These are phyloP conservation scores for Dendrocalamus sinicus DNA, from an alignment of 176 grass and related monocot species.

Conservation along the genomic window DNA sequence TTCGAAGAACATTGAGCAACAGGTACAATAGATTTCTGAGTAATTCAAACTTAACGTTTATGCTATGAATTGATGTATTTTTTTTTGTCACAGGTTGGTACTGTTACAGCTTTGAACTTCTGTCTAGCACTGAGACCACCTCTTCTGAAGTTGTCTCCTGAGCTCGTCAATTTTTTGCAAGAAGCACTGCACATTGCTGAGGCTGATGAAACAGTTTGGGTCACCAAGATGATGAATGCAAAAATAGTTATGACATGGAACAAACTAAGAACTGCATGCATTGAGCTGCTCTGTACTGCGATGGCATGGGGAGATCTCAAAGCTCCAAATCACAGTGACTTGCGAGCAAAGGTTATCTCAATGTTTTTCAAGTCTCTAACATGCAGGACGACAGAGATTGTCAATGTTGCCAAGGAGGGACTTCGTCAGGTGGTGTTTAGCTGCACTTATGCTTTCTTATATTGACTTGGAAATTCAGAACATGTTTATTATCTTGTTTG, in stretches of 20 bases:
- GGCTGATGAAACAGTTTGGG: slow-evolving; percentile 98
- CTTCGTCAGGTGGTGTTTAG: slow-evolving; percentile 80
- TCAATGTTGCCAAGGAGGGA: slow-evolving; percentile 96
- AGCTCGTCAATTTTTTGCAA: slow-evolving; percentile 96
- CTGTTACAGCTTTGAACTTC: slow-evolving; percentile 94
- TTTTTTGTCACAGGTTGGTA: slow-evolving; percentile 75
- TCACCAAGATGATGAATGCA: slow-evolving; percentile 93
- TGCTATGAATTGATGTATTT: slow-evolving; percentile 22
- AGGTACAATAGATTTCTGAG: slow-evolving; percentile 52
- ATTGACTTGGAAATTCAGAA: slow-evolving; percentile 21
- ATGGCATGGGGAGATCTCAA: slow-evolving; percentile 99
- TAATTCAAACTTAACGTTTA: slow-evolving; percentile 21
- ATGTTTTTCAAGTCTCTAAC: slow-evolving; percentile 99
- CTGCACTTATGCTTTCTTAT: slow-evolving; percentile 15
- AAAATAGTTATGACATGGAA: slow-evolving; percentile 93
- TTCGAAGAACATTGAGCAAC: slow-evolving; percentile 91
- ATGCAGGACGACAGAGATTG: slow-evolving; percentile 89
- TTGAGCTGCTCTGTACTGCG: slow-evolving; percentile 96
- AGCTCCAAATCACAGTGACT: slow-evolving; percentile 71
- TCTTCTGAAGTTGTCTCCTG: slow-evolving; percentile 87
- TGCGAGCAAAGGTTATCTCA: slow-evolving; percentile 96
- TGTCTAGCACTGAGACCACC: slow-evolving; percentile 94
- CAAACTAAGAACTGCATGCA: slow-evolving; percentile 94
- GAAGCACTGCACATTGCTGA: slow-evolving; percentile 98
- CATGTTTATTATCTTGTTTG: background rate